phyloP scores from a whole-genome alignment of 176 grass and related monocot genomes.

The Eleusine coracana region DNA sequence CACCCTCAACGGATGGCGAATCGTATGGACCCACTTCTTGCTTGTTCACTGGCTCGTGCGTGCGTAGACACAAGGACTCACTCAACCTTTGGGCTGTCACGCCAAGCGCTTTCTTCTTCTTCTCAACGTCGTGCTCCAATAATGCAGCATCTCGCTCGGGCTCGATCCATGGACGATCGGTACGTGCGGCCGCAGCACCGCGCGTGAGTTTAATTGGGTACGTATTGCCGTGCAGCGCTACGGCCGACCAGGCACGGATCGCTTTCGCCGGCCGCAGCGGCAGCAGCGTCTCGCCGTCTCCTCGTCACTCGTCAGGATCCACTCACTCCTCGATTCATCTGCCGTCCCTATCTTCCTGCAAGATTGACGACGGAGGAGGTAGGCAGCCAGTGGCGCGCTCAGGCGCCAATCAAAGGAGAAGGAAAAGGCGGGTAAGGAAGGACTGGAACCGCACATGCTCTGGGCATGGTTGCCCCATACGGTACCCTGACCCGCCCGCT shows the following conservation, averaged over 20 bases:
- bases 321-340: not conserved
- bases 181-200: conserved; percentile 24
- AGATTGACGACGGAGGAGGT: not conserved
- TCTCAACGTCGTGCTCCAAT: not conserved
- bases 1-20: not conserved
- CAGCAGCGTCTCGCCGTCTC: not conserved
- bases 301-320: not conserved
- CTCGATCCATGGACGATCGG: not conserved
- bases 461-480: conserved; percentile 30
- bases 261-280: conserved; percentile 1
- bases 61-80: not conserved
- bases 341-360: conserved; percentile 10
- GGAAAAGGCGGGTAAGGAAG: not conserved
- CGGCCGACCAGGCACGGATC: conserved; percentile 35
- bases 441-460: conserved; percentile 39
- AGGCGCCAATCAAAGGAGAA: not conserved
- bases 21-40: not conserved
- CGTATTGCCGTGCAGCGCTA: not conserved
- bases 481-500: conserved; percentile 12
- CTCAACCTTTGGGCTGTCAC: not conserved
- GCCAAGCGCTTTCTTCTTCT: not conserved
- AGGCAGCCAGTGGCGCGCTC: not conserved
- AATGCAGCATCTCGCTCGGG: not conserved
- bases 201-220: conserved; percentile 3
- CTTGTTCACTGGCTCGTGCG: not conserved